Percentiles rank a stretch among this genome's conserved stretches.
Evolutionary conservation across 2,329 filamentous ascomycete genomes (phyloP).

Genomic region (Huntiella decipiens): DNA sequence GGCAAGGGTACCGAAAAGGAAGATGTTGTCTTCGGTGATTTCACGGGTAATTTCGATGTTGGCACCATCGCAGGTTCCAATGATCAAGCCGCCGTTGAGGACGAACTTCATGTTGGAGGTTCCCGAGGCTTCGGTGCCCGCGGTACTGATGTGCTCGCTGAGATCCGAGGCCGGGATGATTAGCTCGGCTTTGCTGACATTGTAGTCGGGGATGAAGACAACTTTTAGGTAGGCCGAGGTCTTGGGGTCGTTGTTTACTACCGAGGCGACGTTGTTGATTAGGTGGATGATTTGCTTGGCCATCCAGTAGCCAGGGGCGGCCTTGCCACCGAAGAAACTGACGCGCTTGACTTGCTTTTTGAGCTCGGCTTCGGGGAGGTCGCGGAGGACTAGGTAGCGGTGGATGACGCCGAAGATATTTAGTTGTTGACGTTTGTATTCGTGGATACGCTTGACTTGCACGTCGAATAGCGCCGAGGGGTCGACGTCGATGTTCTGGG

Average conservation of each 20-base stretch:
- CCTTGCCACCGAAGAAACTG: constrained; percentile 94
- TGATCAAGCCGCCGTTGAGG: constrained; percentile 88
- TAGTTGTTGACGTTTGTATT: constrained; percentile 97
- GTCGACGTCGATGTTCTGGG: constrained; percentile 65
- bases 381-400: constrained; percentile 77
- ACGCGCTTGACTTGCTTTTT: constrained; percentile 80
- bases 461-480: constrained; percentile 83
- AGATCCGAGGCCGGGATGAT: constrained; percentile 88
- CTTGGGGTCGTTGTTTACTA: constrained; percentile 83
- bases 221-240: constrained; percentile 92
- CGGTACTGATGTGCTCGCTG: constrained; percentile 96
- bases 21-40: constrained; percentile 92
- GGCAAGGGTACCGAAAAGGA: constrained; percentile 88
- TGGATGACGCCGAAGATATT: constrained; percentile 98
- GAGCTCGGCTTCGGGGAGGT: constrained; percentile 60
- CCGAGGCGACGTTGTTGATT: constrained; percentile 73
- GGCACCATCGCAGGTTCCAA: constrained; percentile 92
- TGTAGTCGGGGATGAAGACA: constrained; percentile 94
- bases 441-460: constrained; percentile 96
- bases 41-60: constrained; percentile 98
- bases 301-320: constrained; percentile 98
- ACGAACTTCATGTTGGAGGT: constrained; percentile 99
- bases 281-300: constrained; percentile 97
- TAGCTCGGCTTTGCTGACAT: constrained; percentile 97
- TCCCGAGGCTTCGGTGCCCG: constrained; percentile 74